Base-by-base conservation (phyloP, 2,329 filamentous ascomycete genomes). In the Talaromyces amestolkiae region DNA sequence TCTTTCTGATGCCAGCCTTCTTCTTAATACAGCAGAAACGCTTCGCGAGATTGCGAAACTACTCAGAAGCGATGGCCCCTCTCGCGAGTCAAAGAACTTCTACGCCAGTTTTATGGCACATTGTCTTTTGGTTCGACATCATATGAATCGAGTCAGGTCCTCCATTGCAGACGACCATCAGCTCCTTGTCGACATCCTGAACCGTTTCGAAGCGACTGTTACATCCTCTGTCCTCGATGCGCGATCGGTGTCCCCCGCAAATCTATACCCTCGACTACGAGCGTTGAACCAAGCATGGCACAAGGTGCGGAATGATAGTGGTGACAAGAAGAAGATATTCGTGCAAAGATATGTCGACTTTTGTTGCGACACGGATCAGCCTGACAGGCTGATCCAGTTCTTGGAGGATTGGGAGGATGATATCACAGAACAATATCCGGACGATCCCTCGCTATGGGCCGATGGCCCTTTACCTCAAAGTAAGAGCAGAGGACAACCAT, bases 261-360 rank as follows among this genome's bases (percentile, higher is more conserved):
- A 45, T 10, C 24, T 27, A 1, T 47, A 60, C 19, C 51, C 51
- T 13, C 51, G 27, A 11, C 17, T 56, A 10, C 15, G 51, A 35
- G 51, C 51, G 15, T 35, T 56, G n/a, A 56, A 56, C 33, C 51
- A 56, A 35, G 51, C 51, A 35, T 56, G 51, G 51, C 35, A 56
- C 7, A 37, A 35, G 33, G 10, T n/a, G 27, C 31, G 33, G 19
- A 9, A 37, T 17, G 33, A 56, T 9, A 22, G 9, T 8, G 11
- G 11, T 37, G 27, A 56, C 3, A 37, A 56, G 1, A 56, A 22
- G 17, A 56, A 17, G 8, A 3, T 37, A 3, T 39, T 39, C 3
- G 8, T 39, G 8, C 53, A 39, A 22, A 58, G 24, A 58, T 39
- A 3, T 15, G 27, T 58, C 33, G 33, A 37, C 19, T 37, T 39